These are phyloP conservation scores for Cytospora paraplurivora DNA, from an alignment of 2,329 filamentous ascomycete genomes.

Conservation along the genomic window DNA sequence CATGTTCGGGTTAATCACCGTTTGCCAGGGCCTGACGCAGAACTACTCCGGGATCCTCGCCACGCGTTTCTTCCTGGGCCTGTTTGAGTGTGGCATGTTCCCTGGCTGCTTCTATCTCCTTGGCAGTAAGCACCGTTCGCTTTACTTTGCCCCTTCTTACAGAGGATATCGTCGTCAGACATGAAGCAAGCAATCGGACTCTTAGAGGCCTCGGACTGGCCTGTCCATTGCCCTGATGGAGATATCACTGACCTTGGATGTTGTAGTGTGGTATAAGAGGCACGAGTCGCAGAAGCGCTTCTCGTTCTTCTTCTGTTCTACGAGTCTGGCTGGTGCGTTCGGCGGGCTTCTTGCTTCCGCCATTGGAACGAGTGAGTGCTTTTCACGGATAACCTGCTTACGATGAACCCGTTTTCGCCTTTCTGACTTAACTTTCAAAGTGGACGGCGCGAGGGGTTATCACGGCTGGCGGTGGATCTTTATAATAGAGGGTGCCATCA, in stretches of 20 bases:
- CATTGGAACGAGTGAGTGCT: conserved; percentile 70
- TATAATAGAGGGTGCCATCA: conserved; percentile 72
- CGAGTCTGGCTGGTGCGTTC: conserved; percentile 79
- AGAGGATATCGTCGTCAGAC: too few relatives aligned
- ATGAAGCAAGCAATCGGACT: too few relatives aligned
- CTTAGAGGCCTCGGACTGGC: too few relatives aligned
- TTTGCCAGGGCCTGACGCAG: conserved; percentile 74
- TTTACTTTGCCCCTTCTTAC: too few relatives aligned
- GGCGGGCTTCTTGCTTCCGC: conserved; percentile 82
- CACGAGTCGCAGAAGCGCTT: conserved; percentile 88
- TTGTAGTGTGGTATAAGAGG: conserved; percentile 77
- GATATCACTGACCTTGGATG: too few relatives aligned
- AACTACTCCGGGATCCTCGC: conserved; percentile 77
- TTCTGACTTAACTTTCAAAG: conserved; percentile 27
- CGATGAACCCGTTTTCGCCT: neutral
- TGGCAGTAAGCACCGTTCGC: conserved; percentile 47
- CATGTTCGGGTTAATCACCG: conserved; percentile 73
- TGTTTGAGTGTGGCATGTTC: conserved; percentile 77
- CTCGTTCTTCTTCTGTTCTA: conserved; percentile 89
- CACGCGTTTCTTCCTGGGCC: conserved; percentile 82
- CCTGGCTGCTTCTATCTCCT: conserved; percentile 67
- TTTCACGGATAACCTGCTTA: neutral
- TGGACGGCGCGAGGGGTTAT: conserved; percentile 71
- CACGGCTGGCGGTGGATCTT: conserved; percentile 81
- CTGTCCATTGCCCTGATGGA: too few relatives aligned